Evolutionary conservation across 164 flowering plant species (phyloP), one percentile per base, ranked within the genome.

Genomic region (Platanus orientalis): DNA sequence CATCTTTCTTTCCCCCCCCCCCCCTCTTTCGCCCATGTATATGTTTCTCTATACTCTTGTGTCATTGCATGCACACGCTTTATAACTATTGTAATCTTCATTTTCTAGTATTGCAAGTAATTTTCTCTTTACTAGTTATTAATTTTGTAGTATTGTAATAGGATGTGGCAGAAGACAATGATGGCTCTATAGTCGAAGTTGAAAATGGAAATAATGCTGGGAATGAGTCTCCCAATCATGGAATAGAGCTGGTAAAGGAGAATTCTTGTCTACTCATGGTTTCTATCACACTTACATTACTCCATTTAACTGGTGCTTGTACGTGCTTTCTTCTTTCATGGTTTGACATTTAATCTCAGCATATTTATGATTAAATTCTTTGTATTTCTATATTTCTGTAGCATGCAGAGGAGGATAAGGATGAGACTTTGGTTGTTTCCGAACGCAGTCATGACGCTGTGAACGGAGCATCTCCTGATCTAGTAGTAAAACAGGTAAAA

Each of bases 371-470:
- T 12, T 32, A 47, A 7, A 34, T 25, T 24, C 2, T 13, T 32
- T 49, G 21, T 24, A 20, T 68, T 72, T 56, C 24, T 40, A 1
- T 63, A 23, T 63, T 34, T 10, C 39, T 67, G 21, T 60, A 80
- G 81, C 68, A 69, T 64, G 74, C 54, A 47, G 65, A 25, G 52
- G 79, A 72, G 29, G 71, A 65, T 42, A 54, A 76, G 34, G 74
- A 67, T 30, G 72, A 75, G 21, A 60, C 76, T 61, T 30, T 58
- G 44, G 71, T 39, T 66, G 62, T 27, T 56, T 54, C 74, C 69
- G 80, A 79, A 62, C 60, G 65, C 64, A 74, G 29, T 56, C 65
- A 64, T 66, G 74, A 71, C 69, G 64, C 65, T 63, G 80, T 62
- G 61, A 70, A 47, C 20, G 68, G 70, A 51, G 71, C 28, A 32